These are phyloP conservation scores for Coriaria nepalensis DNA, from an alignment of 306 rosid species.

Conservation along the genomic window DNA sequence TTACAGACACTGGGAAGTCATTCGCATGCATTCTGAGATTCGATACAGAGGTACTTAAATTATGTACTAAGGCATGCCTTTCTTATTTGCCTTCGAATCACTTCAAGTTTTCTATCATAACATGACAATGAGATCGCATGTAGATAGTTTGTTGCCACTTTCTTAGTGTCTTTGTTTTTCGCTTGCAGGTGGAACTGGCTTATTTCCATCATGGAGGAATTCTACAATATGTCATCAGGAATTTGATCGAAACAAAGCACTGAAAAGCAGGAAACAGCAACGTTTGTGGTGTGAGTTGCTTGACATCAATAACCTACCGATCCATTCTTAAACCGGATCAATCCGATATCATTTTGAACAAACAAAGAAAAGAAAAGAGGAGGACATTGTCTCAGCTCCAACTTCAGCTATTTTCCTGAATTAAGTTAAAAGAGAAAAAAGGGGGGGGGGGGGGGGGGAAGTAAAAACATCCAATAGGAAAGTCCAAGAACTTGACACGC, in stretches of 20 bases:
- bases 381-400: too few species aligned
- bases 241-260: slow-evolving; percentile 30
- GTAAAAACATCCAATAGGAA: too few species aligned
- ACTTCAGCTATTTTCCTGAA: too few species aligned
- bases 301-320: not conserved
- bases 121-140: too few species aligned
- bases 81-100: too few species aligned
- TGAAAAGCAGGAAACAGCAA: not conserved
- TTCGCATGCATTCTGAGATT: slow-evolving; percentile 59
- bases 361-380: not conserved
- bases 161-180: too few species aligned
- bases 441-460: too few species aligned
- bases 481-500: too few species aligned
- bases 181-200: slow-evolving; percentile 63
- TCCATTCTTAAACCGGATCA: not conserved
- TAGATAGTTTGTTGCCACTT: too few species aligned
- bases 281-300: not conserved
- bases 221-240: slow-evolving; percentile 70
- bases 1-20: slow-evolving; percentile 51
- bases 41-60: slow-evolving; percentile 97
- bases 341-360: not conserved
- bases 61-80: too few species aligned
- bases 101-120: too few species aligned
- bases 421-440: too few species aligned
- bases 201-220: slow-evolving; percentile 80